phyloP scores from a whole-genome alignment of 164 flowering plant genomes.

The Warburgia ugandensis region DNA sequence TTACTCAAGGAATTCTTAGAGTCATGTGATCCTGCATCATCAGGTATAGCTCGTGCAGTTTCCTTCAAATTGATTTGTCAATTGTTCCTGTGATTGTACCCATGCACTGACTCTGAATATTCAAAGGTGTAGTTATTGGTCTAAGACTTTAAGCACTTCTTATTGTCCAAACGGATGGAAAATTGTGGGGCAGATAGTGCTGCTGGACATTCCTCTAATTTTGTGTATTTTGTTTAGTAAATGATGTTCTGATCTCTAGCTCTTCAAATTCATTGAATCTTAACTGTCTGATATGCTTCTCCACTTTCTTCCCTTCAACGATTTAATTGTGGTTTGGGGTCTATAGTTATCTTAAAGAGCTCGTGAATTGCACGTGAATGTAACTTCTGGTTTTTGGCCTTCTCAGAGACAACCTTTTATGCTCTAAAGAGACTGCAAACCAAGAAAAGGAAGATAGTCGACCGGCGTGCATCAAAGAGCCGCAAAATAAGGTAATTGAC shows the following conservation, averaged over 20 bases:
- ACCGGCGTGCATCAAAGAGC: constrained; percentile 86
- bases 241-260: too few species aligned
- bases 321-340: background rate
- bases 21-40: constrained; percentile 54
- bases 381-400: background rate
- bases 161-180: too few species aligned
- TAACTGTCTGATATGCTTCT: too few species aligned
- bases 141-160: too few species aligned
- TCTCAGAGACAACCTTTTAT: constrained; percentile 65
- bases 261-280: too few species aligned
- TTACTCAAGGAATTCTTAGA: constrained; percentile 88
- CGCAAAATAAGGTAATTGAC: constrained; percentile 75
- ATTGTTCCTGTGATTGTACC: background rate
- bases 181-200: too few species aligned
- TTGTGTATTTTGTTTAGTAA: too few species aligned
- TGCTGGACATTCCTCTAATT: too few species aligned
- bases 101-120: too few species aligned
- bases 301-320: background rate
- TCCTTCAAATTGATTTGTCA: background rate
- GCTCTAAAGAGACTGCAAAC: constrained; percentile 57
- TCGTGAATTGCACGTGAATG: too few species aligned
- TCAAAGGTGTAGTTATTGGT: too few species aligned
- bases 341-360: background rate
- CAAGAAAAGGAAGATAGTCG: constrained; percentile 78
- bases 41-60: constrained; percentile 34